Percentiles rank a stretch among this genome's conserved stretches.
phyloP scores from a whole-genome alignment of 805 yeast genomes.

The Cyberlindnera maritima region DNA sequence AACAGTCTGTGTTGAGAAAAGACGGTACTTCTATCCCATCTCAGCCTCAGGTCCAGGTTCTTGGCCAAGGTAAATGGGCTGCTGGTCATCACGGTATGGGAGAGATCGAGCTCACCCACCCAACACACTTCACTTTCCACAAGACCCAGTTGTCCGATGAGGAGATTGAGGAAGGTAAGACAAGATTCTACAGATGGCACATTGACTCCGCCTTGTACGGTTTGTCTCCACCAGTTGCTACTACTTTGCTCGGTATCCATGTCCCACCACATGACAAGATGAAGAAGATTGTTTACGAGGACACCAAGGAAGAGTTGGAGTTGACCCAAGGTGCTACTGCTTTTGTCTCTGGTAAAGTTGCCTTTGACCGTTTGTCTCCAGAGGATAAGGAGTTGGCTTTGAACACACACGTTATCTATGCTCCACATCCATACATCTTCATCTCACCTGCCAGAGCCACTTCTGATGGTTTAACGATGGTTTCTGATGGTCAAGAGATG shows the following conservation, averaged over 20 bases:
- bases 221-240: slow-evolving; percentile 80
- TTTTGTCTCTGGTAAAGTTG: slow-evolving; percentile 80
- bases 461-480: slow-evolving; percentile 84
- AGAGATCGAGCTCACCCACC: slow-evolving; percentile 67
- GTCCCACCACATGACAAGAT: slow-evolving; percentile 69
- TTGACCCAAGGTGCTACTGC: slow-evolving; percentile 87
- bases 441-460: slow-evolving; percentile 81
- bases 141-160: slow-evolving; percentile 60
- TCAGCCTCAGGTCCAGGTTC: slow-evolving; percentile 88
- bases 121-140: slow-evolving; percentile 82
- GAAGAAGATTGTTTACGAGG: slow-evolving; percentile 65
- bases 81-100: slow-evolving; percentile 58
- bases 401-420: slow-evolving; percentile 78
- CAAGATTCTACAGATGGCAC: slow-evolving; percentile 92
- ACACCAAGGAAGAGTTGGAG: slow-evolving; percentile 59
- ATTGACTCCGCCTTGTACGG: slow-evolving; percentile 88
- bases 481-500: slow-evolving; percentile 70
- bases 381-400: slow-evolving; percentile 76
- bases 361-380: slow-evolving; percentile 61
- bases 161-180: slow-evolving; percentile 57
- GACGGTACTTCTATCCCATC: slow-evolving; percentile 78
- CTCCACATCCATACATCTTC: slow-evolving; percentile 90
- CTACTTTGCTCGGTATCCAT: slow-evolving; percentile 78
- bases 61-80: slow-evolving; percentile 72
- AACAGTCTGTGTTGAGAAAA: slow-evolving; percentile 65